Base-by-base conservation (phyloP, 176 grass and related monocot species). In the Carex littledalei region DNA sequence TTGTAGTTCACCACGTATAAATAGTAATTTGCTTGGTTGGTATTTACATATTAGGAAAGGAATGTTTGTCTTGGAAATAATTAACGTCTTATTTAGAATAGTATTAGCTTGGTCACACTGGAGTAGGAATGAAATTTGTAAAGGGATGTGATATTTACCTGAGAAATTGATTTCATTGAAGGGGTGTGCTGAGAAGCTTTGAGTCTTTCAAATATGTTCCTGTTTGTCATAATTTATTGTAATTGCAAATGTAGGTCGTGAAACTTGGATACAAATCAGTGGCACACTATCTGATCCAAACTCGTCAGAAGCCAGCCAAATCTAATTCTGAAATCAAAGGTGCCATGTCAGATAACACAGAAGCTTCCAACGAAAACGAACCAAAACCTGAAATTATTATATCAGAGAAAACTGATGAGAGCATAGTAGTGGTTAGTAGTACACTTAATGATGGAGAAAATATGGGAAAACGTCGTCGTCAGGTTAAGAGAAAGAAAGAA, bases 271-370 rank as follows among this genome's bases (percentile, higher is more conserved):
- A 91, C 83, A 91, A 94, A 81, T 98, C 93, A 63, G 93, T 95
- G 37, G 93, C 93, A 20, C 96, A 98, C 84, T 98, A 88, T 87
- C 86, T 98, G 32, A 90, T 98, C 17, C 91, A 86, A 89, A 95
- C 93, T 43, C 84, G 77, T 9, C 82, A 54, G 12, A 49, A 77
- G 13, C 74, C 82, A 70, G 73, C 75, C 32, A 82, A 79, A 4
- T 43, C 54, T 5, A 71, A 21, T 68, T 85, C 79, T 85, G 88
- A 87, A 53, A 82, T 4, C 0, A 8, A 67, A 47, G 80, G 4
- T 24, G 41, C 18, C 7, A 82, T 64, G 62, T 37, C 62, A 47
- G 37, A 47, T 47, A 20, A 41, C 60, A 50, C 60, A 82, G 18
- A 66, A 65, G 17, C 16, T 21, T 39, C 32, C 10, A 82, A 61